A percentile compares a stretch with the other conserved stretches of the same genome.
Conservation (phyloP, 208 protist genomes). For the Spironucleus salmonicida region DNA sequence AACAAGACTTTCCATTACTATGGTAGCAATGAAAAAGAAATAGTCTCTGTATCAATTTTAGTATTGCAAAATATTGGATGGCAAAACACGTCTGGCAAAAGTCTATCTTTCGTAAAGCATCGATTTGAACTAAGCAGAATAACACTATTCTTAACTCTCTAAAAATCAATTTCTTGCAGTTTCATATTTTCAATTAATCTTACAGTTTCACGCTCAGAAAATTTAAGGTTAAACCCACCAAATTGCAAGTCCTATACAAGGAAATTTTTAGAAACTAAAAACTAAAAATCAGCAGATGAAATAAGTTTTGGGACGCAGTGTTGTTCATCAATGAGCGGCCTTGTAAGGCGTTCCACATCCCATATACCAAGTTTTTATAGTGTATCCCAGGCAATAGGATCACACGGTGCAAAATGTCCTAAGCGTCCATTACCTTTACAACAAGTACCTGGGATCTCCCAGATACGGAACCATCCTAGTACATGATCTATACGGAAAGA, state of each 20-base stretch:
- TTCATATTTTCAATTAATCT: too few species aligned
- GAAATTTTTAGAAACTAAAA: too few species aligned
- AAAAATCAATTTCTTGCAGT: too few species aligned
- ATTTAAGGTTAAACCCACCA: too few species aligned
- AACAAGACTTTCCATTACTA: slow-evolving; percentile 38
- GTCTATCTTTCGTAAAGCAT: slow-evolving; percentile 25
- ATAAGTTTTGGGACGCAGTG: too few species aligned
- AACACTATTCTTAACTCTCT: too few species aligned
- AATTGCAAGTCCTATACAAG: too few species aligned
- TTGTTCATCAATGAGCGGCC: too few species aligned
- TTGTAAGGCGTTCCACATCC: slow-evolving; percentile 28
- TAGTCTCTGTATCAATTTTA: slow-evolving; percentile 42
- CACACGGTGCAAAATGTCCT: slow-evolving; percentile 25
- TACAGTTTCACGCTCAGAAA: too few species aligned
- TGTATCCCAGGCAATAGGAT: slow-evolving; percentile 28
- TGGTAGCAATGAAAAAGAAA: slow-evolving; percentile 40
- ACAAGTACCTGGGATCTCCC: slow-evolving; percentile 53
- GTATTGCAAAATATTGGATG: slow-evolving; percentile 45
- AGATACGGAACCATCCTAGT: slow-evolving; percentile 61
- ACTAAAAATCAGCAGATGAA: too few species aligned
- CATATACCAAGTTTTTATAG: slow-evolving; percentile 24
- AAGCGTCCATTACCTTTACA: slow-evolving; percentile 21
- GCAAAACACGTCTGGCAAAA: slow-evolving; percentile 38
- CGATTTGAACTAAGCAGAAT: neutral
- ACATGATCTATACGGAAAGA: slow-evolving; percentile 60